A percentile compares a stretch with the other conserved stretches of the same genome.
These are phyloP conservation scores for Nyctanthes arbortristis DNA, from an alignment of 257 asterid species.

Conservation along the genomic window DNA sequence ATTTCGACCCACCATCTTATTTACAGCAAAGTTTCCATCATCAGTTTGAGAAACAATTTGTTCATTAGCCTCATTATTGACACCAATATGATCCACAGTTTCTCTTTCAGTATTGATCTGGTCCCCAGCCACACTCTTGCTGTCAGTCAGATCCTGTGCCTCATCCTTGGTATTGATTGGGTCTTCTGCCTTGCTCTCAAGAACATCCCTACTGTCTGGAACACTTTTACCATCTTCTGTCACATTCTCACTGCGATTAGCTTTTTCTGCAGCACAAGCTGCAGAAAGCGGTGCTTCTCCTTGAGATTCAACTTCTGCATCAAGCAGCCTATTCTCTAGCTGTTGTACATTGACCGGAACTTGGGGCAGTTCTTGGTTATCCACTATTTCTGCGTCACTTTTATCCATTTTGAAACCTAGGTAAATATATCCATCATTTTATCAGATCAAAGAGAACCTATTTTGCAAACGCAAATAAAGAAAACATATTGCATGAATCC, in stretches of 20 bases:
- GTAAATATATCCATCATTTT: conserved; percentile 8
- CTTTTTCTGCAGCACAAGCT: conserved; percentile 21
- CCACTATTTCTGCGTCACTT: conserved; percentile 60
- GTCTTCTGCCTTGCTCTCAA: conserved; percentile 19
- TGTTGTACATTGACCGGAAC: conserved; percentile 20
- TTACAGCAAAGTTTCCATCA: conserved; percentile 24
- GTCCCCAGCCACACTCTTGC: no score
- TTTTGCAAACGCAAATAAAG: background rate
- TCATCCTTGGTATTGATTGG: conserved; percentile 21
- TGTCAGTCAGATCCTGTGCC: no score
- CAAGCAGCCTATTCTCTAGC: conserved; percentile 24
- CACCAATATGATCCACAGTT: conserved; percentile 23
- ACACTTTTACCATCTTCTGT: conserved; percentile 3
- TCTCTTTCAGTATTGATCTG: no score
- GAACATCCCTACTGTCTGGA: conserved; percentile 14
- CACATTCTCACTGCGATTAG: conserved; percentile 19
- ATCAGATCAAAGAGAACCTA: conserved; percentile 21
- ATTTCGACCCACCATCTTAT: conserved; percentile 29
- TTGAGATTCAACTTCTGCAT: conserved; percentile 32
- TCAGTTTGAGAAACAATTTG: conserved; percentile 28
- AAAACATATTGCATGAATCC: background rate
- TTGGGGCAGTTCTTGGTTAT: conserved; percentile 26
- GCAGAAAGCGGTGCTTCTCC: conserved; percentile 26
- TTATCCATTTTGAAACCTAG: conserved; percentile 52
- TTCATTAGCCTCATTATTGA: conserved; percentile 21